Evolutionary conservation across 1,284 basidiomycete genomes (phyloP), one percentile per base, ranked within the genome.

Genomic region (Melampsora larici-populina): DNA sequence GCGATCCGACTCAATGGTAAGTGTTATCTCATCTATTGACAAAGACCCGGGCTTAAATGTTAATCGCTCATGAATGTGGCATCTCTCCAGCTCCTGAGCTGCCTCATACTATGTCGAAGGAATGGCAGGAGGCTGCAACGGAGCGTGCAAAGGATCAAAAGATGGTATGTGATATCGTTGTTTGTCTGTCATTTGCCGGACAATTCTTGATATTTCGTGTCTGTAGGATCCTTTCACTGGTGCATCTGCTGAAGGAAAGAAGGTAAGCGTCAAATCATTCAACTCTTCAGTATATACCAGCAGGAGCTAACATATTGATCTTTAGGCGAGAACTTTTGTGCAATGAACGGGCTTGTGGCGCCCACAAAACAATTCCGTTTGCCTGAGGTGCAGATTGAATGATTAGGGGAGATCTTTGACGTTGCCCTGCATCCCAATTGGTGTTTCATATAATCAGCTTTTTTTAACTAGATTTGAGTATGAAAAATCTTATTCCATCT

Each of bases 81-180:
- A 21, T 62, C 51, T 24, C 15, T 65, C 13, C 46, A 78, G 75
- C 75, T 46, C 66, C 68, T 55, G 67, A 70, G 2, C 68, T 64
- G 46, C 75, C 75, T n/a, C 67, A 58, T n/a, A 70, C 75, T 48
- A 78, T 78, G 75, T 70, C 66, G 15, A 78, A 78, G 68, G 75
- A 78, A 65, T 78, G 75, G 75, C 75, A 78, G 46, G 67, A 78
- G 63, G 75, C 75, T 60, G 33, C 75, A 15, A 70, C 66, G 29
- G 51, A 78, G 43, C 75, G 75, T 60, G 75, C 75, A 15, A 78
- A 69, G 49, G 75, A 78, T n/a, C 75, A 78, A 63, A 78, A 78
- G 43, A 78, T 78, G 75, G 75, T 78, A 70, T n/a, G 24, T n/a
- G 9, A 11, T 49, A 18, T 70, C 31, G 26, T 24, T 29, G 24